Evolutionary conservation across 2,329 filamentous ascomycete genomes (phyloP).

Genomic region (Apiospora hydei): DNA sequence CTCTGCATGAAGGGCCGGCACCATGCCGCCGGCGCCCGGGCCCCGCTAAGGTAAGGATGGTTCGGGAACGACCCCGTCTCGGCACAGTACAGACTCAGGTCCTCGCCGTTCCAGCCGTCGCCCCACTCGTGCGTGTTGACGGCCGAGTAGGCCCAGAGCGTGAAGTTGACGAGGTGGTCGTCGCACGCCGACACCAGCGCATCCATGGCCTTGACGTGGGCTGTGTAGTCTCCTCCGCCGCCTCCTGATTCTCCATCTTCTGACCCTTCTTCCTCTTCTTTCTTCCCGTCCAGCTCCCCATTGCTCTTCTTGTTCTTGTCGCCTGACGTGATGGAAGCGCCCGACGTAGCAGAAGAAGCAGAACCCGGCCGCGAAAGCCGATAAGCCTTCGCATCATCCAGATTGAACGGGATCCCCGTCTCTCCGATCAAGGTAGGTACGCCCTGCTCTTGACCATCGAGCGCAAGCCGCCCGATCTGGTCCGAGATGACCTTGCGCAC

Average conservation of each 20-base stretch:
- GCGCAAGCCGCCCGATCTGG: slow-evolving; percentile 33
- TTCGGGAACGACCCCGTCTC: slow-evolving; percentile 34
- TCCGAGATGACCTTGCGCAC: slow-evolving; percentile 32
- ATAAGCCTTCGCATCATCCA: slow-evolving; percentile 34
- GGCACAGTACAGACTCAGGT: slow-evolving; percentile 34
- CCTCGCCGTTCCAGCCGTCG: slow-evolving; percentile 38
- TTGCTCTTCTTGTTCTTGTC: not conserved
- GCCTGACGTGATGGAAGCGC: not conserved
- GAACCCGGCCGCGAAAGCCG: not conserved
- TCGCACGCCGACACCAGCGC: slow-evolving; percentile 34
- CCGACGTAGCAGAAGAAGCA: not conserved
- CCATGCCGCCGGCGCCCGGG: slow-evolving; percentile 33
- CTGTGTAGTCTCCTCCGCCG: slow-evolving; percentile 32
- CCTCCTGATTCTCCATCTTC: not conserved
- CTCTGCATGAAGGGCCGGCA: slow-evolving; percentile 33
- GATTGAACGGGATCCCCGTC: slow-evolving; percentile 36
- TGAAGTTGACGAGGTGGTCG: slow-evolving; percentile 33
- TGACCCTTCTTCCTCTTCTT: not conserved
- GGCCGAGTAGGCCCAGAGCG: slow-evolving; percentile 34
- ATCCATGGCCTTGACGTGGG: slow-evolving; percentile 35
- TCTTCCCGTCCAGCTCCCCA: not conserved
- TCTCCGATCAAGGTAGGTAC: slow-evolving; percentile 33
- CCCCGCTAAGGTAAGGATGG: slow-evolving; percentile 28
- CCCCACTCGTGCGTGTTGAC: slow-evolving; percentile 37
- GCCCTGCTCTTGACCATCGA: slow-evolving; percentile 23